These are phyloP conservation scores for Plantago elongata DNA, from an alignment of 257 asterid species.

Conservation along the genomic window DNA sequence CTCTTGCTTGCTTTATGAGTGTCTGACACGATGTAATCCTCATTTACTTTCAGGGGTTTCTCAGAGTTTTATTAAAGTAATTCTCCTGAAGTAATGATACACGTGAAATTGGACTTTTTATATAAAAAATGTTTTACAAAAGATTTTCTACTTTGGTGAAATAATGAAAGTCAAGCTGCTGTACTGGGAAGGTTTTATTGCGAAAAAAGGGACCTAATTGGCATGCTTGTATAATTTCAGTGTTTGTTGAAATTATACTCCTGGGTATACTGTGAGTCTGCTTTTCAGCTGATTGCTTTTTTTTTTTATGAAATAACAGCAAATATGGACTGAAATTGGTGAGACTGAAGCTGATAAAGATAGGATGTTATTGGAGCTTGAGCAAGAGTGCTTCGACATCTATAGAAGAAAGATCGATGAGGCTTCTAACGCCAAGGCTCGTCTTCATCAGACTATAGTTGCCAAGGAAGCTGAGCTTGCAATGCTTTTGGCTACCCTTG, in stretches of 20 bases:
- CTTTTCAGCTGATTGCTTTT: slow-evolving; percentile 12
- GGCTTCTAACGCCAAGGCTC: slow-evolving; percentile 68
- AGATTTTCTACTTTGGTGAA: background rate
- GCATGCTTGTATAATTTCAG: background rate
- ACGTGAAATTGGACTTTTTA: background rate
- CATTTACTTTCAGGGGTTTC: background rate
- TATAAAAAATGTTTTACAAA: background rate
- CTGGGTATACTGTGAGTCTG: background rate
- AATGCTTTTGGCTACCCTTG: slow-evolving; percentile 84
- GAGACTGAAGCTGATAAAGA: slow-evolving; percentile 78
- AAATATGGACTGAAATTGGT: slow-evolving; percentile 90
- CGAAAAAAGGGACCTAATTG: background rate
- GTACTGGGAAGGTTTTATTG: no score
- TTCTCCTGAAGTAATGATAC: slow-evolving; percentile 8
- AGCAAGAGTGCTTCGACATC: slow-evolving; percentile 77
- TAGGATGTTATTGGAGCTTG: slow-evolving; percentile 77
- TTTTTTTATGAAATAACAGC: slow-evolving; percentile 39
- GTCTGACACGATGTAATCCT: background rate
- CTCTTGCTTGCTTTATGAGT: background rate
- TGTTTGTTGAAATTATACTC: slow-evolving; percentile 11
- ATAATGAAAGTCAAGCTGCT: background rate
- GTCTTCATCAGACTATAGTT: slow-evolving; percentile 77
- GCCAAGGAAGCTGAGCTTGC: slow-evolving; percentile 93
- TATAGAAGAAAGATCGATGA: slow-evolving; percentile 83
- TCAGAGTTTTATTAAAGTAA: slow-evolving; percentile 2